A percentile compares a stretch with the other conserved stretches of the same genome.
phyloP scores from a whole-genome alignment of 148 eudicot species.

The Vaccinium darrowii region DNA sequence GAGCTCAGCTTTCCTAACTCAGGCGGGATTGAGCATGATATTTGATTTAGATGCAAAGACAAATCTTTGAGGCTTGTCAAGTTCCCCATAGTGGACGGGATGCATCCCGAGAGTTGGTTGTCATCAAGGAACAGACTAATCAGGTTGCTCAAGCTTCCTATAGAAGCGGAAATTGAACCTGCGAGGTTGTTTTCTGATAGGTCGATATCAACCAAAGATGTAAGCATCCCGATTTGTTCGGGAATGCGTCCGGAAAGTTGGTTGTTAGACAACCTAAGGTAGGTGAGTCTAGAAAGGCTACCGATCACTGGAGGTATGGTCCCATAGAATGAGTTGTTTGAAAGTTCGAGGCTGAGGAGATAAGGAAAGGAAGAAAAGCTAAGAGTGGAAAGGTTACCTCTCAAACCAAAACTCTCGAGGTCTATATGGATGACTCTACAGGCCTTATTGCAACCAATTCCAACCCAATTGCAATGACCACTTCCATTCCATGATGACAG shows the following conservation, averaged over 20 bases:
- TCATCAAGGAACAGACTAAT: not conserved
- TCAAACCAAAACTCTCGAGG: slow-evolving; percentile 6
- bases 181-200: not conserved
- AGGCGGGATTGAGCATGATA: not conserved
- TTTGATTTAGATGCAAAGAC: not conserved
- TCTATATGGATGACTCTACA: not conserved
- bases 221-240: slow-evolving; percentile 11
- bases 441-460: slow-evolving; percentile 12
- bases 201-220: not conserved
- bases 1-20: not conserved
- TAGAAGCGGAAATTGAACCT: slow-evolving; percentile 7
- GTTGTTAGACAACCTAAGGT: not conserved
- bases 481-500: not conserved
- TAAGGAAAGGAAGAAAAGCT: slow-evolving; percentile 9
- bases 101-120: slow-evolving; percentile 9
- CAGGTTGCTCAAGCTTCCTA: slow-evolving; percentile 10
- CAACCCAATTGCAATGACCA: slow-evolving; percentile 22
- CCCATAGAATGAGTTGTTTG: not conserved
- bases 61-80: not conserved
- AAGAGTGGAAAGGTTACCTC: slow-evolving; percentile 16
- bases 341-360: slow-evolving; percentile 2
- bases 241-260: slow-evolving; percentile 12
- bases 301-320: not conserved
- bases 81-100: slow-evolving; percentile 8
- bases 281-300: not conserved